These are phyloP conservation scores for Auricularia auricula-judae DNA, from an alignment of 768 basidiomycete species.

Conservation along the genomic window DNA sequence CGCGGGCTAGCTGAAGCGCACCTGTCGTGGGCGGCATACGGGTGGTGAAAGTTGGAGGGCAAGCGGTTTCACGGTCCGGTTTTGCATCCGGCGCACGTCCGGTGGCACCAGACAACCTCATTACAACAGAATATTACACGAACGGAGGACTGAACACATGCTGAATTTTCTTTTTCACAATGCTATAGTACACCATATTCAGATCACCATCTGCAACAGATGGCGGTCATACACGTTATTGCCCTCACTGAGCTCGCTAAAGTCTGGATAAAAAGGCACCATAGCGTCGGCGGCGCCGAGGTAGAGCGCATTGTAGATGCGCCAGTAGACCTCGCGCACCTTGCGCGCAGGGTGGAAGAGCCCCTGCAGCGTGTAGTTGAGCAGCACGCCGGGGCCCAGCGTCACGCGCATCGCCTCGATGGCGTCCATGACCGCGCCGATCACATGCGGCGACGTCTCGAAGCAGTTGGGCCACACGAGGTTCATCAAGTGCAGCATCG, in stretches of 20 bases:
- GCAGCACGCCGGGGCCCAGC: constrained; percentile 82
- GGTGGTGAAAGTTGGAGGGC: not conserved
- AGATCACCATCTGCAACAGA: constrained; percentile 76
- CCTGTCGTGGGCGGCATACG: not conserved
- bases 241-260: constrained; percentile 83
- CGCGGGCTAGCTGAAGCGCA: not conserved
- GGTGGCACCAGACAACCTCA: too few relatives aligned
- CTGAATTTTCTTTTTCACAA: not conserved
- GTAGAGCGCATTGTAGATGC: constrained; percentile 89
- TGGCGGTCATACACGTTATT: constrained; percentile 84
- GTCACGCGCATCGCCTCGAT: constrained; percentile 96
- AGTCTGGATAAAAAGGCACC: constrained; percentile 91
- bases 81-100: too few relatives aligned
- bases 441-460: constrained; percentile 96
- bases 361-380: constrained; percentile 90
- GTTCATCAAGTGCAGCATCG: constrained; percentile 95
- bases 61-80: not conserved
- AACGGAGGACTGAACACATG: too few relatives aligned
- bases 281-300: constrained; percentile 83
- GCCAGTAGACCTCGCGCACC: constrained; percentile 97
- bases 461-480: constrained; percentile 99
- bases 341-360: constrained; percentile 96
- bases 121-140: too few relatives aligned
- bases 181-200: not conserved
- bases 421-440: constrained; percentile 96